Base-by-base conservation (phyloP, 2,329 filamentous ascomycete species). In the Chaetomium sp. region DNA sequence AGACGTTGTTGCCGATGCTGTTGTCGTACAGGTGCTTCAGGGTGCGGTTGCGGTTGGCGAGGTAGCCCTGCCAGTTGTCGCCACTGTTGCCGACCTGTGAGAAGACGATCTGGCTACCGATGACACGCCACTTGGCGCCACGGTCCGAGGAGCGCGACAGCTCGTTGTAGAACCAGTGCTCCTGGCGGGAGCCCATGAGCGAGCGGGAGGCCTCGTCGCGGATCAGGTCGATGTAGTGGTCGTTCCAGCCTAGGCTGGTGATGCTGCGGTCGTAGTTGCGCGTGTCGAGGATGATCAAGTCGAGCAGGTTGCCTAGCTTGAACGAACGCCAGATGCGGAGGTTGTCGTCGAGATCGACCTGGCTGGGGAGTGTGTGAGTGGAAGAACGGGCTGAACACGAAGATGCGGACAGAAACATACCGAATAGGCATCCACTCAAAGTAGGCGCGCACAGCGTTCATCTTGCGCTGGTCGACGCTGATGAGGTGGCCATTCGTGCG, bases 41-140 rank as follows among this genome's bases (percentile, higher is more conserved):
- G 0, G 87, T 90, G 37, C 86, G 78, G 72, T 90, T 89, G 48
- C 82, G 77, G 69, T 89, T 89, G n/a, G 84, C 76, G 54, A 79
- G 72, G 65, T 90, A 90, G 2, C 51, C 87, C 6, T 58, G 75
- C 79, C 79, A 84, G 12, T 62, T 55, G 54, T 59, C 42, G n/a
- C 52, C 7, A 4, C 70, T 66, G 10, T 63, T 59, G 11, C 61
- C 70, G 37, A 72, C 65, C n/a, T 67, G 66, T 42, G 70, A 71
- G 70, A 89, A 88, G 50, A 89, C 72, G 41, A 85, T 81, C 66
- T 89, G 87, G 34, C 83, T 87, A n/a, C 87, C 87, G 45, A 91
- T 78, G 19, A 91, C 68, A 43, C 86, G 76, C 87, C 87, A 91
- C 1, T 79, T 76, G 0, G 86, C 82, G 33, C 82, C 84, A 14